Percentiles rank a stretch among this genome's conserved stretches.
Evolutionary conservation across 495 filamentous ascomycete species (phyloP).

Genomic region (Podospora tetraspora): DNA sequence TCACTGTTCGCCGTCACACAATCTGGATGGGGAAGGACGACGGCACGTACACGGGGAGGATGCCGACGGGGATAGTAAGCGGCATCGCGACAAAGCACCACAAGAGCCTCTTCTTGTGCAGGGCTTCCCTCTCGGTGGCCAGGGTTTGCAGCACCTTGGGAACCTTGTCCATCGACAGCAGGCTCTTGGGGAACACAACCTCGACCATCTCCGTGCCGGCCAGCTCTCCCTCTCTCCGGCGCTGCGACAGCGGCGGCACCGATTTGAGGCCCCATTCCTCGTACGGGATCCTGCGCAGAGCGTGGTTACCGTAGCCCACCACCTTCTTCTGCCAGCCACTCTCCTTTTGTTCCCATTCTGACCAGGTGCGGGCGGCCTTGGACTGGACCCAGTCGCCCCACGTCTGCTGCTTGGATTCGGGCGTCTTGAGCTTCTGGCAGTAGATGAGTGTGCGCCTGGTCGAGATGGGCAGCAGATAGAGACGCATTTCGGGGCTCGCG

Average conservation of each 20-base stretch:
- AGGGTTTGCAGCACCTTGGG: constrained; percentile 56
- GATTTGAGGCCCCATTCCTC: constrained; percentile 98
- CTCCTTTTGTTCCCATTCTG: constrained; percentile 77
- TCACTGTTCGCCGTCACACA: not conserved
- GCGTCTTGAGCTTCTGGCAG: constrained; percentile 63
- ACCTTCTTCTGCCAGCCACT: constrained; percentile 81
- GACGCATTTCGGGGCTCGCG: constrained; percentile 61
- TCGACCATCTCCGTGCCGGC: constrained; percentile 63
- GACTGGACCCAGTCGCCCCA: constrained; percentile 58
- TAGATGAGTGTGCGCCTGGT: constrained; percentile 89
- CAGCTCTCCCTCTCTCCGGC: constrained; percentile 55
- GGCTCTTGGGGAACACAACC: constrained; percentile 67
- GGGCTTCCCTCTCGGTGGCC: constrained; percentile 68
- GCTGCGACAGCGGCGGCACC: constrained; percentile 74
- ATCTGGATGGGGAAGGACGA: not conserved
- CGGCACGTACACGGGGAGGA: constrained; percentile 73
- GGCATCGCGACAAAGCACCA: constrained; percentile 82
- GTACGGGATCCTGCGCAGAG: constrained; percentile 81
- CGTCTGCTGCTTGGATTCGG: constrained; percentile 45
- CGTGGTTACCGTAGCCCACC: constrained; percentile 78
- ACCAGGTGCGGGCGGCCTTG: constrained; percentile 71
- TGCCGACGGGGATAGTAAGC: constrained; percentile 69
- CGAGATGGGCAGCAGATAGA: constrained; percentile 93
- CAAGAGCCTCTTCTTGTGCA: constrained; percentile 70
- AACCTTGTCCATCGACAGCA: constrained; percentile 60